These are phyloP conservation scores for Heterobasidion annosum DNA, from an alignment of 1,284 basidiomycete genomes.

Conservation along the genomic window DNA sequence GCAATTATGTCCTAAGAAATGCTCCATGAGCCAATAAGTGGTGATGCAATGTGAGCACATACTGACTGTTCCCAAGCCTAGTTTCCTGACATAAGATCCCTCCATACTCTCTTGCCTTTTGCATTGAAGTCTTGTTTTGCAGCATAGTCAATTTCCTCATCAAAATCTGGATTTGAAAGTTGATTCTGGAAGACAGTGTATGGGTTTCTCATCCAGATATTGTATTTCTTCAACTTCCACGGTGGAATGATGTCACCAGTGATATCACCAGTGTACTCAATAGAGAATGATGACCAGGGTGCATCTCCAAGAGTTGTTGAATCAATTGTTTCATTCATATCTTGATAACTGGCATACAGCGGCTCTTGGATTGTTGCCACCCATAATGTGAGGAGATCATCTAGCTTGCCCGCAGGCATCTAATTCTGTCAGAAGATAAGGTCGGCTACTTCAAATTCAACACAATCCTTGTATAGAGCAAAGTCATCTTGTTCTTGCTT, in stretches of 20 bases:
- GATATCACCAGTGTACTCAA: neutral
- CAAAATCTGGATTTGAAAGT: neutral
- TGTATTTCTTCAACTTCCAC: neutral
- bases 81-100: neutral
- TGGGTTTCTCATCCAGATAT: neutral
- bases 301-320: neutral
- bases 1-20: slow-evolving; percentile 6
- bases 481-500: neutral
- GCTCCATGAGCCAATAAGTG: neutral
- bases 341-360: neutral
- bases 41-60: neutral
- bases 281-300: neutral
- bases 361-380: neutral
- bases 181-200: neutral
- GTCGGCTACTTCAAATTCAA: neutral
- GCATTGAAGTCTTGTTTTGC: neutral
- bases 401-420: neutral
- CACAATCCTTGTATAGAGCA: neutral
- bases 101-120: neutral
- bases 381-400: neutral
- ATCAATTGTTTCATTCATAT: neutral
- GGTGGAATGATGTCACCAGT: neutral
- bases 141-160: neutral
- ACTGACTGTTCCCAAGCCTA: neutral
- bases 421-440: neutral